Evolutionary conservation across 2,329 filamentous ascomycete species (phyloP).

Genomic region (Ophiocordyceps camponoti-rufipedis): DNA sequence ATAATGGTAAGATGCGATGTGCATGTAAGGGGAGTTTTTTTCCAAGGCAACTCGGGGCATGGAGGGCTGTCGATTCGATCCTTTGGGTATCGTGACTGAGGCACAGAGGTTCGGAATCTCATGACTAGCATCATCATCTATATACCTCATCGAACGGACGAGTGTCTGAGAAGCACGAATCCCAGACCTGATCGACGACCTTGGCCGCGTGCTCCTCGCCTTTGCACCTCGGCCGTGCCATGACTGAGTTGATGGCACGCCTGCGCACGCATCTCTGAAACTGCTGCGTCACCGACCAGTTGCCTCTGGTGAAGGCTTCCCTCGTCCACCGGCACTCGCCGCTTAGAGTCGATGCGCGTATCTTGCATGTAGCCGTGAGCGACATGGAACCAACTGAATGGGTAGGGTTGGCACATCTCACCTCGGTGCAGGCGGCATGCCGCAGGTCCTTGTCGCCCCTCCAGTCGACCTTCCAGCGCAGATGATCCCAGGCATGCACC

Average conservation of each 20-base stretch:
- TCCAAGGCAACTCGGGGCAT: background rate
- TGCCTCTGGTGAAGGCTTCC: constrained; percentile 68
- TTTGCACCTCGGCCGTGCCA: constrained; percentile 60
- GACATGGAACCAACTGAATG: background rate
- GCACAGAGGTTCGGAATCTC: background rate
- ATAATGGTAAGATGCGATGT: constrained; percentile 6
- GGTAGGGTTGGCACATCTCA: constrained; percentile 16
- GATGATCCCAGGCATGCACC: constrained; percentile 90
- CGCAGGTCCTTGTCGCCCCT: constrained; percentile 50
- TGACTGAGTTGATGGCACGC: constrained; percentile 64
- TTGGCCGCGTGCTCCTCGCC: constrained; percentile 73
- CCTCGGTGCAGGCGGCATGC: constrained; percentile 90
- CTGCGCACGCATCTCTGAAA: constrained; percentile 82
- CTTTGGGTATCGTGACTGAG: constrained; percentile 2
- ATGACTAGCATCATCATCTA: constrained; percentile 25
- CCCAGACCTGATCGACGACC: constrained; percentile 96
- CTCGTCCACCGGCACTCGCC: constrained; percentile 84
- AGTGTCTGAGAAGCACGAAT: constrained; percentile 88
- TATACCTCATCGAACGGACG: constrained; percentile 96
- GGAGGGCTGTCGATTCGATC: constrained; percentile 1
- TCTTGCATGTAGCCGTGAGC: constrained; percentile 29
- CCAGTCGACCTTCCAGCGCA: constrained; percentile 82
- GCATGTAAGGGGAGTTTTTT: constrained; percentile 14
- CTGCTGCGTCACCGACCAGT: constrained; percentile 81
- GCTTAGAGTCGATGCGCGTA: constrained; percentile 78